Conservation (phyloP, 2,329 filamentous ascomycete genomes). For the Xylaria sp. region DNA sequence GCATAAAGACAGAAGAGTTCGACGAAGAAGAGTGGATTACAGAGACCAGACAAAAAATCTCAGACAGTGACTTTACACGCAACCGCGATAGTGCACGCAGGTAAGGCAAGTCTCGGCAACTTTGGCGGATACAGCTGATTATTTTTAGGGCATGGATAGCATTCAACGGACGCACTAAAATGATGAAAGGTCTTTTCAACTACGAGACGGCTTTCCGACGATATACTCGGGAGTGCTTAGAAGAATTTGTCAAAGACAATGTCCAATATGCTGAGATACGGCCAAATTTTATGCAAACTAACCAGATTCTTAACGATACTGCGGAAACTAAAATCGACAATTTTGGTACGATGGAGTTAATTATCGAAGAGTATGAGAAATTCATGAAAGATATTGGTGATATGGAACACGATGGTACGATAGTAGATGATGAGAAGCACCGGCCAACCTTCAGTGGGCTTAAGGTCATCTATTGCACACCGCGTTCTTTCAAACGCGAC, state of each 20-base stretch:
- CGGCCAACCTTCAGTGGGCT: conserved; percentile 61
- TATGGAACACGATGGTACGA: conserved; percentile 39
- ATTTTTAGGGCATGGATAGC: conserved; percentile 62
- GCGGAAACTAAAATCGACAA: conserved; percentile 58
- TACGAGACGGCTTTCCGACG: conserved; percentile 65
- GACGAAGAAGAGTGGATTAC: conserved; percentile 16
- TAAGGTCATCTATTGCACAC: conserved; percentile 70
- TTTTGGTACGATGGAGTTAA: conserved; percentile 62
- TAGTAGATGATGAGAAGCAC: conserved; percentile 40
- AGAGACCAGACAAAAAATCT: conserved; percentile 28
- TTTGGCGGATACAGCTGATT: conserved; percentile 30
- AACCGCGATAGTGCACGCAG: conserved; percentile 41
- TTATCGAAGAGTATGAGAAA: conserved; percentile 58
- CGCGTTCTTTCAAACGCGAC: conserved; percentile 61
- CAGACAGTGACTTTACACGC: conserved; percentile 34
- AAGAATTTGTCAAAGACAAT: conserved; percentile 65
- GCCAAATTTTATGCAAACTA: conserved; percentile 67
- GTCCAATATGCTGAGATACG: conserved; percentile 71
- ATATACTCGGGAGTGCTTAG: conserved; percentile 65
- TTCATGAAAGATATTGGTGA: conserved; percentile 54
- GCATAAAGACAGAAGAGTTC: conserved; percentile 28
- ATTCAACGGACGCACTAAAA: conserved; percentile 70
- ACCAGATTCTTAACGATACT: conserved; percentile 61
- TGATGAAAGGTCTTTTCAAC: conserved; percentile 69
- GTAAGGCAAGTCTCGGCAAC: conserved; percentile 28